phyloP scores from a whole-genome alignment of 2,329 filamentous ascomycete genomes.

The Karstenula rhodostoma region DNA sequence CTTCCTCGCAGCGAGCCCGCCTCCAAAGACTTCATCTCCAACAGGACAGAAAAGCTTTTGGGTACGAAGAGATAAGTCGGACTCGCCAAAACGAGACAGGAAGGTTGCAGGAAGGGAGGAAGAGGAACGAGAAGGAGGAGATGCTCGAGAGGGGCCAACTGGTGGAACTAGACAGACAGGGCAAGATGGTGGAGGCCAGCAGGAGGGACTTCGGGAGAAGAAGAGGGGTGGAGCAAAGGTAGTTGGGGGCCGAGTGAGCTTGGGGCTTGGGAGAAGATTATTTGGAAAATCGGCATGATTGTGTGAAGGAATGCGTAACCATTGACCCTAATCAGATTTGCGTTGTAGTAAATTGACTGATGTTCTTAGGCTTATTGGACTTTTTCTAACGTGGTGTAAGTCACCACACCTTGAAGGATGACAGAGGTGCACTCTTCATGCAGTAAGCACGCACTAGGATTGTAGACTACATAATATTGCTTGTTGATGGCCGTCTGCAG shows the following conservation, averaged over 20 bases:
- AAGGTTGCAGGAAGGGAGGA: neutral
- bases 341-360: neutral
- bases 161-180: neutral
- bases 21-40: neutral
- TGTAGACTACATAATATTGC: neutral
- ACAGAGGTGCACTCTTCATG: too few species aligned
- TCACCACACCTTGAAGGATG: too few species aligned
- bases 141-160: neutral
- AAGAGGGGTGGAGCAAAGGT: conserved; percentile 3
- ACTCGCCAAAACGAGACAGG: neutral
- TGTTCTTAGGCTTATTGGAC: neutral
- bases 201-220: neutral
- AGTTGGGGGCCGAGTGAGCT: neutral
- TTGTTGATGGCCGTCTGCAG: neutral
- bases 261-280: conserved; percentile 5
- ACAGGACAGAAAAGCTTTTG: conserved; percentile 6
- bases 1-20: neutral
- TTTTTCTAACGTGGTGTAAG: neutral
- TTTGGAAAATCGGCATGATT: neutral
- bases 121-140: conserved; percentile 1
- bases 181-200: neutral
- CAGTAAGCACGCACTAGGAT: too few species aligned
- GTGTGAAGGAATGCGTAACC: neutral
- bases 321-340: neutral
- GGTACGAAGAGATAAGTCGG: conserved; percentile 3